phyloP scores from a whole-genome alignment of 2,329 filamentous ascomycete genomes.

The Nakataea oryzae region DNA sequence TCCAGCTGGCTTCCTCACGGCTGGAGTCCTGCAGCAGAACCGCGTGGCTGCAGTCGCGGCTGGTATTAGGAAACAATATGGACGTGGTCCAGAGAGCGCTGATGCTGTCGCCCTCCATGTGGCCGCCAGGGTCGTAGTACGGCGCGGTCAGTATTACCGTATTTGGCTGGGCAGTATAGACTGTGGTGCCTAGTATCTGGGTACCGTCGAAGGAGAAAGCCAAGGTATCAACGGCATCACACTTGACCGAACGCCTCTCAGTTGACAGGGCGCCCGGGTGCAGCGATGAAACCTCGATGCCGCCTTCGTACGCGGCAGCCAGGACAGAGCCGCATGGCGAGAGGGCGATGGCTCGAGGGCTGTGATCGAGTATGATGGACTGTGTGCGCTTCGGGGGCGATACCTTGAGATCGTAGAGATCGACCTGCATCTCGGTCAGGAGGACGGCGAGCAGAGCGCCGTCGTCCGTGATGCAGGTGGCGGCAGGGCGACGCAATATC shows the following conservation, averaged over 20 bases:
- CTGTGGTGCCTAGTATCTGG: constrained; percentile 67
- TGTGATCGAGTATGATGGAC: constrained; percentile 67
- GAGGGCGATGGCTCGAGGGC: constrained; percentile 66
- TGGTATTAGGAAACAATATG: constrained; percentile 75
- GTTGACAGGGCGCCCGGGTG: constrained; percentile 51
- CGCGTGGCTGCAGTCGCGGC: constrained; percentile 67
- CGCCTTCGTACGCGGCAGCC: constrained; percentile 75
- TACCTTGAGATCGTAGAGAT: constrained; percentile 65
- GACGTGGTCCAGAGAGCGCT: constrained; percentile 78
- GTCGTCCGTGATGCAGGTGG: constrained; percentile 71
- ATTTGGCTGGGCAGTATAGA: constrained; percentile 51
- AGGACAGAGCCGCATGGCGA: constrained; percentile 75
- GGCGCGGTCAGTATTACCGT: constrained; percentile 72
- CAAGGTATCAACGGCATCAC: constrained; percentile 62
- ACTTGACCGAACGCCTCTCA: constrained; percentile 68
- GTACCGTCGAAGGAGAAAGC: constrained; percentile 70
- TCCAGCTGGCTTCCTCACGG: constrained; percentile 60
- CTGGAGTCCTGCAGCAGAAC: constrained; percentile 53
- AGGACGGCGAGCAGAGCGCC: constrained; percentile 68
- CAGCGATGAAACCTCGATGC: constrained; percentile 79
- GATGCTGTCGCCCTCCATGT: constrained; percentile 55
- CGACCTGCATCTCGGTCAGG: constrained; percentile 73
- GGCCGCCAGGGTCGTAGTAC: constrained; percentile 63
- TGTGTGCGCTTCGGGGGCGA: constrained; percentile 60
- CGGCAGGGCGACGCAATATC: constrained; percentile 63